phyloP scores from a whole-genome alignment of 331 rosid species.

The Acacia pycnantha region DNA sequence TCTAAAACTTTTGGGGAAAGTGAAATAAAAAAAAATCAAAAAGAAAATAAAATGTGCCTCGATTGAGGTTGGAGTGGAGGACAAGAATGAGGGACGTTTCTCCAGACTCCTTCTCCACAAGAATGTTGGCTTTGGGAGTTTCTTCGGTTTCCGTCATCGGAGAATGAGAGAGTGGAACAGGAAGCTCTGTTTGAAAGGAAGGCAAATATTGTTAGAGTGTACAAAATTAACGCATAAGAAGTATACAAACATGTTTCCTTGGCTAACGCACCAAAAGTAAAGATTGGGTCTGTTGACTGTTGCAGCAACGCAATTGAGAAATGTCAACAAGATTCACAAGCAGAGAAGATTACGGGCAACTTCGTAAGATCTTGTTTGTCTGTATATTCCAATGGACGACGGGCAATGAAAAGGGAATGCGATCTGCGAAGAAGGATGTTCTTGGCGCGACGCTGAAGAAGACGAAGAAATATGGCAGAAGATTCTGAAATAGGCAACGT shows the following conservation, averaged over 20 bases:
- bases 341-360: neutral
- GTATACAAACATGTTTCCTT: neutral
- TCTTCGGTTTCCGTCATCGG: neutral
- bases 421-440: neutral
- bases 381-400: neutral
- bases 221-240: neutral
- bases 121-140: neutral
- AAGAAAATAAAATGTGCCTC: neutral
- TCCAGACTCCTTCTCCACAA: neutral
- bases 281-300: neutral
- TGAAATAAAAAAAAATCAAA: too few relatives aligned
- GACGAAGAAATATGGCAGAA: neutral
- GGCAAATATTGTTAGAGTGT: neutral
- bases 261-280: neutral
- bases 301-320: neutral
- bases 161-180: neutral
- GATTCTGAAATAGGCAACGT: neutral
- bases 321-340: neutral
- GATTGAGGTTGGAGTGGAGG: neutral
- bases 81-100: neutral
- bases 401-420: neutral
- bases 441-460: neutral
- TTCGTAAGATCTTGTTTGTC: neutral
- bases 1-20: neutral
- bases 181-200: neutral